These are phyloP conservation scores for Colletotrichum limetticola DNA, from an alignment of 2,329 filamentous ascomycete genomes.

Conservation along the genomic window DNA sequence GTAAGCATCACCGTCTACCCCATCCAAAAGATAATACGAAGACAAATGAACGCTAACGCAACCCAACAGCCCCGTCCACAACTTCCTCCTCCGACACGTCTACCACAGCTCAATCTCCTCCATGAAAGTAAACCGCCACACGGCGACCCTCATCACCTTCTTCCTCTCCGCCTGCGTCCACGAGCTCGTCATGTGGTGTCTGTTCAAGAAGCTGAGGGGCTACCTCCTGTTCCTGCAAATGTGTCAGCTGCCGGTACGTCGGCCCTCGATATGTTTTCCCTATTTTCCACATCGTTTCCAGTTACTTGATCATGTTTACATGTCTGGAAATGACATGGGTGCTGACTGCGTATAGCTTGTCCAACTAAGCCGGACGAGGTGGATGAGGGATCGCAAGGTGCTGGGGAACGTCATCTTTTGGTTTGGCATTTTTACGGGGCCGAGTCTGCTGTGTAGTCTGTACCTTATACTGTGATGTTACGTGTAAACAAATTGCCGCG, in stretches of 20 bases:
- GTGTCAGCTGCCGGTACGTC: conserved; percentile 72
- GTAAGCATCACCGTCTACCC: conserved; percentile 15
- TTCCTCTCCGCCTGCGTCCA: conserved; percentile 77
- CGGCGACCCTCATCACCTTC: conserved; percentile 81
- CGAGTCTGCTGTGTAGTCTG: conserved; percentile 72
- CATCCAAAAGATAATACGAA: not conserved
- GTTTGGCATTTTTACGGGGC: conserved; percentile 81
- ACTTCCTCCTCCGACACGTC: conserved; percentile 81
- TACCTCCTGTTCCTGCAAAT: conserved; percentile 81
- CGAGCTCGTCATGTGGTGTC: conserved; percentile 82
- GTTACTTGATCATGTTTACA: too few relatives aligned
- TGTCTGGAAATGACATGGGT: not conserved
- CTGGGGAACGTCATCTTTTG: conserved; percentile 82
- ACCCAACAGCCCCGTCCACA: conserved; percentile 71
- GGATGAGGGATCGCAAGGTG: conserved; percentile 70
- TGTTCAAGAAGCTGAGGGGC: conserved; percentile 81
- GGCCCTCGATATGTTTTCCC: too few relatives aligned
- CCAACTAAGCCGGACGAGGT: conserved; percentile 72
- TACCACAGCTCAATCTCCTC: conserved; percentile 82
- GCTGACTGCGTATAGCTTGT: conserved; percentile 60
- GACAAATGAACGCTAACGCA: not conserved
- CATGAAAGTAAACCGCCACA: conserved; percentile 75
- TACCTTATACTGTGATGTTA: conserved; percentile 64
- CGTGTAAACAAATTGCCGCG: not conserved
- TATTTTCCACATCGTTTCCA: too few relatives aligned